These are phyloP conservation scores for Silene coronaria DNA, from an alignment of 179 eudicot species.

Conservation along the genomic window DNA sequence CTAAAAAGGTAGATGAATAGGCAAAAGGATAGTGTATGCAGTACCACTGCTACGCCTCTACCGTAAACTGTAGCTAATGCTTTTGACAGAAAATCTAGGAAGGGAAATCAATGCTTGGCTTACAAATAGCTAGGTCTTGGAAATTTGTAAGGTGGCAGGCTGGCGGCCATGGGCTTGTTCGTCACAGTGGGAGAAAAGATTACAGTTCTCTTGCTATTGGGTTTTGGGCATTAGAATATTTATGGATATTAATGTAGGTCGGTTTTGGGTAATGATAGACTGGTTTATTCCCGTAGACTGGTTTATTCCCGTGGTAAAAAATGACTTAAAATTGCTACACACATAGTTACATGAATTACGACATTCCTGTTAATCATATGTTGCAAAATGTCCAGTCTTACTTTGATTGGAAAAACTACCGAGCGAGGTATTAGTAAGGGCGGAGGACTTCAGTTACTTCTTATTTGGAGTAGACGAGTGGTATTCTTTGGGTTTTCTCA, in stretches of 20 bases:
- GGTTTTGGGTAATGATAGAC: constrained; percentile 1
- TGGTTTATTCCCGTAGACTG: background rate
- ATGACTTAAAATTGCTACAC: background rate
- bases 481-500: background rate
- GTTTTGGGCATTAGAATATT: background rate
- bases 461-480: background rate
- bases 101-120: background rate
- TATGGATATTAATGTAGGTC: background rate
- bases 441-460: background rate
- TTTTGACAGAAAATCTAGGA: background rate
- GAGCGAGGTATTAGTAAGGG: background rate
- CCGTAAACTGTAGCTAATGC: background rate
- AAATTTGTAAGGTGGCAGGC: background rate
- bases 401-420: background rate
- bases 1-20: background rate
- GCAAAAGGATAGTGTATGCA: background rate
- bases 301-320: background rate
- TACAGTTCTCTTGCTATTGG: background rate
- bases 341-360: background rate
- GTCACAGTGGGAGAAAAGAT: background rate
- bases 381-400: background rate
- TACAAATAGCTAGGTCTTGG: background rate
- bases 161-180: background rate
- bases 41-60: background rate
- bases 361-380: background rate